Conservation (phyloP, 2,329 filamentous ascomycete species). For the Podosphaera xanthii region DNA sequence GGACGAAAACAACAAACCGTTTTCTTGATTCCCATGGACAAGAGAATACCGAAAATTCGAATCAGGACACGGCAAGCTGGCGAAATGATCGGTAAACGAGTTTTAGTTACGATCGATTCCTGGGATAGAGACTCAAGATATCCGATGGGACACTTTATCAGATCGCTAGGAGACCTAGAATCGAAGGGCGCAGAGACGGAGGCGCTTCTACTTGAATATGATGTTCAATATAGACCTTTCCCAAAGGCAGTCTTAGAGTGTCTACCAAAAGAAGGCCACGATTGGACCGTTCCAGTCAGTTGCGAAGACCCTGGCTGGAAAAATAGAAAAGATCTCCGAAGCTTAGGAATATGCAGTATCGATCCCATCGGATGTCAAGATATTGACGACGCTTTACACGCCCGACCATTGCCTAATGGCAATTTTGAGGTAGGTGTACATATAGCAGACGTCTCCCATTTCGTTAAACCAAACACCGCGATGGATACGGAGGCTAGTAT, state of each 20-base stretch:
- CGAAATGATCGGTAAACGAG: conserved; percentile 72
- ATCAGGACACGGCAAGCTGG: conserved; percentile 76
- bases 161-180: conserved; percentile 79
- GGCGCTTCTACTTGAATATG: conserved; percentile 78
- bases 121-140: conserved; percentile 91
- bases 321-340: conserved; percentile 61
- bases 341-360: conserved; percentile 85
- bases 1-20: conserved; percentile 77
- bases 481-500: conserved; percentile 94
- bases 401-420: conserved; percentile 62
- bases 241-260: conserved; percentile 90
- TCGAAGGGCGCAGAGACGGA: conserved; percentile 97
- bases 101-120: conserved; percentile 79
- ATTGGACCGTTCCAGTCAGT: conserved; percentile 74
- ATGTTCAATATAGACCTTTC: conserved; percentile 94
- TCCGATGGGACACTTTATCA: conserved; percentile 79
- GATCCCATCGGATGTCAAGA: conserved; percentile 91
- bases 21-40: conserved; percentile 95
- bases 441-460: conserved; percentile 97
- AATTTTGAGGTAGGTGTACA: conserved; percentile 94
- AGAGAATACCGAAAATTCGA: conserved; percentile 86
- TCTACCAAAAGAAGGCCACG: conserved; percentile 71
- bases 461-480: conserved; percentile 87
- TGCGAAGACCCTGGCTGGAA: conserved; percentile 69
- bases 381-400: conserved; percentile 93